Conservation (phyloP, 805 yeast species). For the Lachancea waltii region DNA sequence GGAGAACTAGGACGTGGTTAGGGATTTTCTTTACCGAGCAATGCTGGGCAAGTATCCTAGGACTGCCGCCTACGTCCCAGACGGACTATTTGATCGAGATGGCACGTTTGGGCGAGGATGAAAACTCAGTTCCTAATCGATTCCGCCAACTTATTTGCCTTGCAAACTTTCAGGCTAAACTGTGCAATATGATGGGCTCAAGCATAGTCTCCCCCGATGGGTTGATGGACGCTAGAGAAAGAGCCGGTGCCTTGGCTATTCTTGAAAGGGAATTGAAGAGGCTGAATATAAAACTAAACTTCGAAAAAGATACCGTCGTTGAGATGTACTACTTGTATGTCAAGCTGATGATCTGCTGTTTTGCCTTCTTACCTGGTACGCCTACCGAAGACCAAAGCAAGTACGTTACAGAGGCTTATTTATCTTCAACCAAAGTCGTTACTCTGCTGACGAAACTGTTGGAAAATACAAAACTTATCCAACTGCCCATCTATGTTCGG, state of each 20-base stretch:
- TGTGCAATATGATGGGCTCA: slow-evolving; percentile 81
- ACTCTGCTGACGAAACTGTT: slow-evolving; percentile 69
- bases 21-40: slow-evolving; percentile 84
- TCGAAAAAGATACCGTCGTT: slow-evolving; percentile 57
- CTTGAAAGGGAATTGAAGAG: slow-evolving; percentile 73
- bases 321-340: slow-evolving; percentile 77
- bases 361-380: slow-evolving; percentile 86
- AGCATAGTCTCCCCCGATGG: slow-evolving; percentile 85
- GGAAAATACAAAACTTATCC: slow-evolving; percentile 64
- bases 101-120: slow-evolving; percentile 56
- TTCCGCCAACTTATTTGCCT: slow-evolving; percentile 67
- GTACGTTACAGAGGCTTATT: slow-evolving; percentile 74
- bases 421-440: slow-evolving; percentile 72
- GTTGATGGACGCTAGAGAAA: slow-evolving; percentile 69
- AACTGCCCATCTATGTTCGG: slow-evolving; percentile 78
- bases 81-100: slow-evolving; percentile 77
- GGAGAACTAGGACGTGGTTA: slow-evolving; percentile 92
- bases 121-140: slow-evolving; percentile 49
- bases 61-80: slow-evolving; percentile 80
- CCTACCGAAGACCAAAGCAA: slow-evolving; percentile 81
- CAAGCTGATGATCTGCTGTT: slow-evolving; percentile 74
- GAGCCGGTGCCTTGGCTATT: slow-evolving; percentile 74
- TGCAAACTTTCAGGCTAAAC: slow-evolving; percentile 75
- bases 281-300: slow-evolving; percentile 56
- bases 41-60: slow-evolving; percentile 82